These are phyloP conservation scores for Hyphodiscus sp. DNA, from an alignment of 2,329 filamentous ascomycete species.

Conservation along the genomic window DNA sequence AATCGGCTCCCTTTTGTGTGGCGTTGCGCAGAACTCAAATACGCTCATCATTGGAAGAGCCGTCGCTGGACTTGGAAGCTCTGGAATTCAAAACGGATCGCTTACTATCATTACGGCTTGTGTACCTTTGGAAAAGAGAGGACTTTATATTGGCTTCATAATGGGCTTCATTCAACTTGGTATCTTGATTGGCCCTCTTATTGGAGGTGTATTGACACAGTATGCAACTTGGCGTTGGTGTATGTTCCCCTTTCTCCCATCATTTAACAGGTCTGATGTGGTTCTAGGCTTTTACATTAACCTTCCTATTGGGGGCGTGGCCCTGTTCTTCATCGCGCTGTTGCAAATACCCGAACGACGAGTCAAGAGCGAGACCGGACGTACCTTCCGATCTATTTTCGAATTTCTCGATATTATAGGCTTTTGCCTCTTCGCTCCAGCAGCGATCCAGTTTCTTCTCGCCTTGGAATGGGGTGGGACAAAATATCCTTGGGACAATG, in stretches of 20 bases:
- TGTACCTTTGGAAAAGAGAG: neutral
- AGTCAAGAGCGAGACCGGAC: neutral
- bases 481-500: constrained; percentile 27
- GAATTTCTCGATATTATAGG: constrained; percentile 29
- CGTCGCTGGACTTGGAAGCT: constrained; percentile 44
- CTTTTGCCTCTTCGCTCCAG: constrained; percentile 28
- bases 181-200: constrained; percentile 41
- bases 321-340: constrained; percentile 2
- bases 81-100: constrained; percentile 30
- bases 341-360: neutral
- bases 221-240: constrained; percentile 34
- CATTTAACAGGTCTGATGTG: constrained; percentile 24
- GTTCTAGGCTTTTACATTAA: constrained; percentile 25
- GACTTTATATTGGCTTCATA: neutral
- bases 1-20: constrained; percentile 48
- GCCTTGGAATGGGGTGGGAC: constrained; percentile 31
- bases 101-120: neutral
- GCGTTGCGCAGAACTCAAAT: constrained; percentile 37
- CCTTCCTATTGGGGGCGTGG: constrained; percentile 28
- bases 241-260: constrained; percentile 10
- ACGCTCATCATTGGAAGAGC: constrained; percentile 50
- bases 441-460: constrained; percentile 28
- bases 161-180: neutral
- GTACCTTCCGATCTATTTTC: neutral
- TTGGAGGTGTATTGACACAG: constrained; percentile 56